Evolutionary conservation across 1,139 yeast species (phyloP), one percentile per base, ranked within the genome.

Genomic region (Diutina siamensis): DNA sequence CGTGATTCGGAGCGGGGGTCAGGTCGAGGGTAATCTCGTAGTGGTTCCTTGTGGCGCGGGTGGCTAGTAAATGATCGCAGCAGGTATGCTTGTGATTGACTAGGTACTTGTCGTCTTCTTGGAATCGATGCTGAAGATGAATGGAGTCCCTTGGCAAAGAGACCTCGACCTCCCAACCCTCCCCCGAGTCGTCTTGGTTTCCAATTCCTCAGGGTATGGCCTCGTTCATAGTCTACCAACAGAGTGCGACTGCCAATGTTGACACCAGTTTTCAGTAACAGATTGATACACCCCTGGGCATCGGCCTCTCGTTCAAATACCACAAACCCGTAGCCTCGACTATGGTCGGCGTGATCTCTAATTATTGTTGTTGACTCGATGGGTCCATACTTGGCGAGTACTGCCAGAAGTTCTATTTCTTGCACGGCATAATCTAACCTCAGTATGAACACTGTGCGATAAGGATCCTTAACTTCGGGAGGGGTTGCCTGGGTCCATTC

Each of bases 241-340:
- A 83, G 69, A 4, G 72, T 66, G 41, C 88, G 35, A 7, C 44
- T 35, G 64, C 7, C 44, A 38, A 33, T 28, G 32, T 71, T 48
- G 28, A 44, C 44, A 10, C 76, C 75, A 22, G 76, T 59, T 1
- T 86, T 78, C 28, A 81, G 76, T 33, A 77, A 72, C 35, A 72
- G 79, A 32, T 71, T 66, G n/a, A 74, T 70, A 13, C 94, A 88
- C 50, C 48, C 60, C 49, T 68, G 71, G 50, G 83, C 83, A 54
- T 76, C 84, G 17, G 61, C 55, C 47, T 74, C 83, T 44, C 71
- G 67, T 54, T 76, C 81, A 60, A 76, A 89, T 3, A 83, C 82
- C 1, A 89, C 67, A 59, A 92, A 92, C 1, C 85, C 97, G 58
- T 92, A 92, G 0, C 97, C 97, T 49, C 78, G 67, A 1, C 94